Evolutionary conservation across 2,329 filamentous ascomycete genomes (phyloP).

Genomic region (Amauroascus verrucosus): DNA sequence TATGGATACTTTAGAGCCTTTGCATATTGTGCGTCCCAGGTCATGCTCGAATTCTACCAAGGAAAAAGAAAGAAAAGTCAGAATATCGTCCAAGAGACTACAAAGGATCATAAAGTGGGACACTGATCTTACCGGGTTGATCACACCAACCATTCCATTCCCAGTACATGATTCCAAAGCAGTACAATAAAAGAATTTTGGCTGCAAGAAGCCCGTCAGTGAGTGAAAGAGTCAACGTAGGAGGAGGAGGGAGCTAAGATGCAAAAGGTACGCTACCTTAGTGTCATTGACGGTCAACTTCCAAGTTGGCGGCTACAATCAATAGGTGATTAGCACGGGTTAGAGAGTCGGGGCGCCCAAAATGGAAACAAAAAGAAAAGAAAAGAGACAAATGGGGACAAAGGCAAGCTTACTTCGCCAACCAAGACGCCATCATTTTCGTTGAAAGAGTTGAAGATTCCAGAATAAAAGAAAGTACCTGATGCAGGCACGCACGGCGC

Average conservation of each 20-base stretch:
- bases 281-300: slow-evolving; percentile 48
- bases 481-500: slow-evolving; percentile 52
- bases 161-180: slow-evolving; percentile 54
- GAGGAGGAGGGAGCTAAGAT: background rate
- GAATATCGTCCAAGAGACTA: background rate
- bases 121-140: slow-evolving; percentile 51
- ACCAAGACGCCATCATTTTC: slow-evolving; percentile 37
- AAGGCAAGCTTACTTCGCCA: slow-evolving; percentile 20
- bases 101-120: background rate
- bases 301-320: slow-evolving; percentile 29
- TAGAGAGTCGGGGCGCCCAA: too few relatives aligned
- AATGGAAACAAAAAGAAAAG: too few relatives aligned
- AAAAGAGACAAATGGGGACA: slow-evolving; percentile 49
- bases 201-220: slow-evolving; percentile 23
- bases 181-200: slow-evolving; percentile 61
- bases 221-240: background rate
- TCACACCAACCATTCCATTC: slow-evolving; percentile 63
- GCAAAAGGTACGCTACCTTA: slow-evolving; percentile 23
- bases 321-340: slow-evolving; percentile 31
- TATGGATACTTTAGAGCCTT: slow-evolving; percentile 42
- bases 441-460: slow-evolving; percentile 37
- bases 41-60: slow-evolving; percentile 38
- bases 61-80: background rate
- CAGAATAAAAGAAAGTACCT: slow-evolving; percentile 24
- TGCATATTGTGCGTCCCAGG: slow-evolving; percentile 40